A percentile compares a stretch with the other conserved stretches of the same genome.
Conservation (phyloP, 805 yeast genomes). For the Saccharomycopsis fibuligera region DNA sequence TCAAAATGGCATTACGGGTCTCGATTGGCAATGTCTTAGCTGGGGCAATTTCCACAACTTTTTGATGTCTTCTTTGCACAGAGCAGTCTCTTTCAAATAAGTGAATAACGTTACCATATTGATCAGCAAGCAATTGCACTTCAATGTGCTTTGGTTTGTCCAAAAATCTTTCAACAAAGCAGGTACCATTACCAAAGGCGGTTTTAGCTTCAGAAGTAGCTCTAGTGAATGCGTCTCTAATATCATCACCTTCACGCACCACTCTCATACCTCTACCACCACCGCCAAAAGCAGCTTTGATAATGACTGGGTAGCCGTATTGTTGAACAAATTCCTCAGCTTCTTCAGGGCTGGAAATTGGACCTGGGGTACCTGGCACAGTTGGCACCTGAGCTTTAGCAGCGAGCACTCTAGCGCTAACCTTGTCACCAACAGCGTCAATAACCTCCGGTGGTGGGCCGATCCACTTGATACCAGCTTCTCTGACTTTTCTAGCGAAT, state of each 20-base stretch:
- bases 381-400: slow-evolving; percentile 77
- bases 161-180: slow-evolving; percentile 92
- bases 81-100: slow-evolving; percentile 97
- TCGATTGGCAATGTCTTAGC: slow-evolving; percentile 79
- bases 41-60: slow-evolving; percentile 97
- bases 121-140: slow-evolving; percentile 91
- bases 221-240: slow-evolving; percentile 85
- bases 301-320: slow-evolving; percentile 93
- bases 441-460: slow-evolving; percentile 88
- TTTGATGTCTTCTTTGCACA: slow-evolving; percentile 99
- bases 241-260: slow-evolving; percentile 91
- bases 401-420: slow-evolving; percentile 87
- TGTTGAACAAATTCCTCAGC: slow-evolving; percentile 73
- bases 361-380: slow-evolving; percentile 98
- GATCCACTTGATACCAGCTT: slow-evolving; percentile 89
- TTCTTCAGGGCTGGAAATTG: slow-evolving; percentile 73
- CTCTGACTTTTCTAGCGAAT: slow-evolving; percentile 87
- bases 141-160: slow-evolving; percentile 97
- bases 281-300: slow-evolving; percentile 99
- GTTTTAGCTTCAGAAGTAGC: slow-evolving; percentile 92
- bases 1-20: slow-evolving; percentile 86
- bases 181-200: slow-evolving; percentile 97
- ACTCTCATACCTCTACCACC: slow-evolving; percentile 99
- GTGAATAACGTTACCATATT: slow-evolving; percentile 91
- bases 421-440: slow-evolving; percentile 95